Conservation (phyloP, 2,329 filamentous ascomycete species). For the Dactylonectria macrodidyma region DNA sequence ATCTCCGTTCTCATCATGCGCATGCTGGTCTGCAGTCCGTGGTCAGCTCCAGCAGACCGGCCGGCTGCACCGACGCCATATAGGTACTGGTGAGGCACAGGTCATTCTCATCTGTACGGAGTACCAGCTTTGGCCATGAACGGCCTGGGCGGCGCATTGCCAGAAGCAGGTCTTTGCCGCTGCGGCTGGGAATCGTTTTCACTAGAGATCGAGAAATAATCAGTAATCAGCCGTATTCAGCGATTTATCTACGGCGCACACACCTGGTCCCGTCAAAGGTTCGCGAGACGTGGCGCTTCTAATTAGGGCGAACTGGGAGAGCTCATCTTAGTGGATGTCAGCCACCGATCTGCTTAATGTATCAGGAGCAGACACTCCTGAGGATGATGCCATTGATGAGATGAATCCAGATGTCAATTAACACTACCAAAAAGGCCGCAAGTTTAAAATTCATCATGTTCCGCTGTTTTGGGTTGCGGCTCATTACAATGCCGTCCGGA, state of each 20-base stretch:
- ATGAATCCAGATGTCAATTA: neutral
- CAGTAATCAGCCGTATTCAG: neutral
- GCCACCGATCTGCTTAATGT: neutral
- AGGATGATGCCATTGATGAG: neutral
- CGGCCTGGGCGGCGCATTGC: neutral
- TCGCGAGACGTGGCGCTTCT: neutral
- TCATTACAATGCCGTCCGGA: neutral
- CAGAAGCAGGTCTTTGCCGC: conserved; percentile 4
- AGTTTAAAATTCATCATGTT: neutral
- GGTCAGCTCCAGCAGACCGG: neutral
- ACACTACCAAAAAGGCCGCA: neutral
- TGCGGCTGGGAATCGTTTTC: neutral
- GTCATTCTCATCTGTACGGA: neutral
- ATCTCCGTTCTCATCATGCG: neutral
- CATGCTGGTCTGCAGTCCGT: conserved; percentile 6
- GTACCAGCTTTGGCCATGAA: neutral
- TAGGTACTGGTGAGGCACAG: neutral
- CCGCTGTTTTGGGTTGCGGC: neutral
- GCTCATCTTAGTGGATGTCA: neutral
- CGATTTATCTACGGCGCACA: neutral
- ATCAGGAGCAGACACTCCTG: neutral
- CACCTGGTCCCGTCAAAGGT: neutral
- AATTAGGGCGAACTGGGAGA: neutral
- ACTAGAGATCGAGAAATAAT: neutral
- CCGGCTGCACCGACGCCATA: conserved; percentile 10